These are phyloP conservation scores for Limnomonas spitsbergensis DNA, from an alignment of 139 green algal species.

Conservation along the genomic window DNA sequence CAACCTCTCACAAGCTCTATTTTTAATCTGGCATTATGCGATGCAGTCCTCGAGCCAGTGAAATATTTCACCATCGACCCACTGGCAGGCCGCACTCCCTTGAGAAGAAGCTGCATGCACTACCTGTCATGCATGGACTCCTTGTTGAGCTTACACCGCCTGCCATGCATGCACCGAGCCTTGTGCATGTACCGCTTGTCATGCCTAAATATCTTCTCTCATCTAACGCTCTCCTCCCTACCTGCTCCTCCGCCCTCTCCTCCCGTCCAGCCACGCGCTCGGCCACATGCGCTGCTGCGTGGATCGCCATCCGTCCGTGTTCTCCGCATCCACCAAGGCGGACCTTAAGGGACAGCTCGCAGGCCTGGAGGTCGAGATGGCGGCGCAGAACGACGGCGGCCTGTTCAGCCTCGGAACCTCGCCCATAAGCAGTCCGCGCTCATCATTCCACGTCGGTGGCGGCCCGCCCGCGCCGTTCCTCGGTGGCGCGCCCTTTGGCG, in stretches of 20 bases:
- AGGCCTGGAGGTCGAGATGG: constrained; percentile 25
- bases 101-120: no score
- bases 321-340: constrained; percentile 16
- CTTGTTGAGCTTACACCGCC: no score
- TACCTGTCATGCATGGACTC: no score
- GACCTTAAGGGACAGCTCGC: not conserved
- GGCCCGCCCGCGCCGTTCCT: constrained; percentile 6
- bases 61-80: no score
- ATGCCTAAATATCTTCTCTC: no score
- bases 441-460: not conserved
- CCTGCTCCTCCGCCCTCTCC: not conserved
- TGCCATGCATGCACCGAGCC: no score
- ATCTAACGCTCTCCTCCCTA: not conserved
- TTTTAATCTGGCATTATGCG: no score
- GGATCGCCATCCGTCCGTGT: not conserved
- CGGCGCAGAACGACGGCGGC: constrained; percentile 53
- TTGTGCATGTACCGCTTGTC: no score
- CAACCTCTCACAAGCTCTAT: no score
- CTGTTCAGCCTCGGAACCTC: constrained; percentile 40
- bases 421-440: not conserved
- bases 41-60: no score
- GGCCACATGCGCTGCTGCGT: constrained; percentile 2
- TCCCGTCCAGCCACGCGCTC: not conserved
- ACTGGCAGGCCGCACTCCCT: no score
- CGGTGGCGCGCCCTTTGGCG: not conserved